These are phyloP conservation scores for Ophiostoma sp. DNA, from an alignment of 2,329 filamentous ascomycete genomes.

Conservation along the genomic window DNA sequence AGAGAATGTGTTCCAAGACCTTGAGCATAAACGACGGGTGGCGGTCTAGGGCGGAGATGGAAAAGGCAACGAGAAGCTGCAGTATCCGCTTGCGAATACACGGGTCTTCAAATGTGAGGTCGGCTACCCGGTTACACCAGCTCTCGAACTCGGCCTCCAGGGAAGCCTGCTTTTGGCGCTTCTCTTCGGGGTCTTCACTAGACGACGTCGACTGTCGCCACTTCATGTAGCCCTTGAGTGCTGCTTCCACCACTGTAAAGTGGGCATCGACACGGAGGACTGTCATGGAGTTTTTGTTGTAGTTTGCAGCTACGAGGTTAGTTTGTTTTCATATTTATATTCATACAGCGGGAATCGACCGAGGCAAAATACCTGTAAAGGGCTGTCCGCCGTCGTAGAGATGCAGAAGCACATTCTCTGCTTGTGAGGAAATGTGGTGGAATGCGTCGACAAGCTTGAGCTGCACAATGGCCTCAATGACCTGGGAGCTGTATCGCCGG, in stretches of 20 bases:
- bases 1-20: constrained; percentile 84
- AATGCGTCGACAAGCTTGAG: constrained; percentile 80
- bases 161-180: constrained; percentile 48
- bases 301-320: constrained; percentile 37
- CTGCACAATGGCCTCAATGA: constrained; percentile 82
- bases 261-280: constrained; percentile 80
- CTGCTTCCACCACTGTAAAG: constrained; percentile 82
- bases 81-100: constrained; percentile 75
- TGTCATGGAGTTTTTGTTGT: constrained; percentile 65
- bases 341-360: no score
- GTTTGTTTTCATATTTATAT: background rate
- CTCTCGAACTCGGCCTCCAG: constrained; percentile 61
- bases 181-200: constrained; percentile 40
- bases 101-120: constrained; percentile 74
- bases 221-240: constrained; percentile 80
- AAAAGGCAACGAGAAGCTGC: constrained; percentile 78
- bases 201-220: constrained; percentile 50
- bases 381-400: constrained; percentile 66
- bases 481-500: constrained; percentile 76
- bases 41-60: constrained; percentile 71
- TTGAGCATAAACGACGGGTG: constrained; percentile 78
- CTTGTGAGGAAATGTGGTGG: constrained; percentile 74
- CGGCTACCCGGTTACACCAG: constrained; percentile 68
- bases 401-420: constrained; percentile 67
- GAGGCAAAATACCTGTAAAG: constrained; percentile 53